A percentile compares a stretch with the other conserved stretches of the same genome.
Evolutionary conservation across 352 stramenopile species (phyloP).

Genomic region (Globisporangium orthogonon): DNA sequence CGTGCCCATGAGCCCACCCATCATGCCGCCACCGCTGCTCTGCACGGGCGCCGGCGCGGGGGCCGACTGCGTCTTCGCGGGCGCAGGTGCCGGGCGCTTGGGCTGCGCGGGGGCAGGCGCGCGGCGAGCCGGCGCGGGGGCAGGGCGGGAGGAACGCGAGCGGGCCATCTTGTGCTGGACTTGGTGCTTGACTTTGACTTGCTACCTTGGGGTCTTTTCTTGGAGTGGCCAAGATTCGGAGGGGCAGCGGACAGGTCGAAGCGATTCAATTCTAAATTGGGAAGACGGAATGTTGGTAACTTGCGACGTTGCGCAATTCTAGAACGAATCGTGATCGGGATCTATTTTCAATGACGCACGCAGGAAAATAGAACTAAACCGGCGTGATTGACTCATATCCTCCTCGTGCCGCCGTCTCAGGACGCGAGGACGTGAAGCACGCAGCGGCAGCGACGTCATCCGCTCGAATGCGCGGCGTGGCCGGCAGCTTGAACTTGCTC

Average conservation of each 20-base stretch:
- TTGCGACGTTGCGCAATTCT: too few relatives aligned
- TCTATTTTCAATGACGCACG: too few relatives aligned
- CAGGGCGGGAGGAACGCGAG: constrained; percentile 55
- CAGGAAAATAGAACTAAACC: too few relatives aligned
- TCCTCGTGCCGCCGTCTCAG: neutral
- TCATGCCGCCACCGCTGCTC: constrained; percentile 79
- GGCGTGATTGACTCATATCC: too few relatives aligned
- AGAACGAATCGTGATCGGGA: too few relatives aligned
- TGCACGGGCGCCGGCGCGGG: constrained; percentile 45
- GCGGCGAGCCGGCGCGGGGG: constrained; percentile 35
- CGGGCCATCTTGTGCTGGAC: constrained; percentile 33
- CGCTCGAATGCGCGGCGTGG: neutral
- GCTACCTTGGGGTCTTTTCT: constrained; percentile 13
- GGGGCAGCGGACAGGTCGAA: too few relatives aligned
- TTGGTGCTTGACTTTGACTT: neutral
- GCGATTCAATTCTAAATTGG: too few relatives aligned
- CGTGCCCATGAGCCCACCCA: constrained; percentile 92
- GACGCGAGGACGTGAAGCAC: neutral
- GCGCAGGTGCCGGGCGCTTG: constrained; percentile 33
- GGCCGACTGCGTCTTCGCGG: constrained; percentile 40
- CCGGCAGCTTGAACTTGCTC: constrained; percentile 44
- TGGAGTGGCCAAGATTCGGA: neutral
- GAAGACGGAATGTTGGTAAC: too few relatives aligned
- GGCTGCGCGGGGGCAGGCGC: constrained; percentile 24
- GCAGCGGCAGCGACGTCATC: neutral